Percentiles rank a stretch among this genome's conserved stretches.
These are phyloP conservation scores for Raphanus hybrid DNA, from an alignment of 441 rosid species.

Conservation along the genomic window DNA sequence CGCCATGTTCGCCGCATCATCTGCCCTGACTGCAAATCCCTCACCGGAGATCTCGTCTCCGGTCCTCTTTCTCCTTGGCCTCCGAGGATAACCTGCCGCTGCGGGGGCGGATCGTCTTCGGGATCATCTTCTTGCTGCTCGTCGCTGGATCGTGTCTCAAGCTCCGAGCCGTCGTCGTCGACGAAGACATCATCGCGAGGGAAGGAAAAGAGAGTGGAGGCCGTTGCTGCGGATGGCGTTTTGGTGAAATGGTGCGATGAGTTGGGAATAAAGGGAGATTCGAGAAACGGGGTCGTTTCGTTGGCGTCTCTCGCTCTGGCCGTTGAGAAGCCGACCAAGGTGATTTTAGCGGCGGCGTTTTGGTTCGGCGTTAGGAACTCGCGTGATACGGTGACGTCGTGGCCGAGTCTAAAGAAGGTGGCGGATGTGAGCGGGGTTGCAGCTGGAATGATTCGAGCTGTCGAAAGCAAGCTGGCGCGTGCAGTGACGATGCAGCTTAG, in stretches of 20 bases:
- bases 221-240: constrained; percentile 46
- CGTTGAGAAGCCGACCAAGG: constrained; percentile 39
- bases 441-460: constrained; percentile 49
- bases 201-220: background rate
- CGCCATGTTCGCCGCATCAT: constrained; percentile 61
- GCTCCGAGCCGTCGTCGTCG: constrained; percentile 41
- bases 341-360: constrained; percentile 60
- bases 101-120: constrained; percentile 18
- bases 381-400: constrained; percentile 40
- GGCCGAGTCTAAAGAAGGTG: constrained; percentile 48
- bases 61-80: constrained; percentile 41
- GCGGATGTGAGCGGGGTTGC: constrained; percentile 58
- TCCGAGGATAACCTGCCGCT: constrained; percentile 8
- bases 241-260: constrained; percentile 56
- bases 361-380: constrained; percentile 56
- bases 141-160: constrained; percentile 50
- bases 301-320: constrained; percentile 46
- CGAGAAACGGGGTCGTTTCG: constrained; percentile 38
- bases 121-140: constrained; percentile 43
- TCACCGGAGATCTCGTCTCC: constrained; percentile 44
- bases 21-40: constrained; percentile 50
- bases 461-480: constrained; percentile 49
- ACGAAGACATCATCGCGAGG: constrained; percentile 4
- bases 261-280: constrained; percentile 44
- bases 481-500: constrained; percentile 26